Percentiles rank a stretch among this genome's conserved stretches.
Conservation (phyloP, 805 yeast genomes). For the Maudiozyma bulderi region DNA sequence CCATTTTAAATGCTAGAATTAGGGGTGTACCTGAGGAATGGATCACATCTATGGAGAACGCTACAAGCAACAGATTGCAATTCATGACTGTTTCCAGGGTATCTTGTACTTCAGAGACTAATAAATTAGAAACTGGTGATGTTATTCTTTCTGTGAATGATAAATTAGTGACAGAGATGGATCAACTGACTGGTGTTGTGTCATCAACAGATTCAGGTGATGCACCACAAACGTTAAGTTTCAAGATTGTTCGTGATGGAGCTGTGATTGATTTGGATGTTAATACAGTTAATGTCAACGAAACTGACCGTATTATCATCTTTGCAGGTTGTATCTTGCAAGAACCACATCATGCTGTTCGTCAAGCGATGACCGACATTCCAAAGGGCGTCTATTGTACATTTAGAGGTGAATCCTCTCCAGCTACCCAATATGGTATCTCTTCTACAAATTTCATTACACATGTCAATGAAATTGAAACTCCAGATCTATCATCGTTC, state of each 20-base stretch:
- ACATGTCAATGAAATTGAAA: conserved; percentile 71
- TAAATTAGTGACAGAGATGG: conserved; percentile 50
- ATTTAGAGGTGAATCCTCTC: conserved; percentile 68
- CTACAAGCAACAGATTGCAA: conserved; percentile 57
- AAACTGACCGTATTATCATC: conserved; percentile 56
- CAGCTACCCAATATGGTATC: conserved; percentile 74
- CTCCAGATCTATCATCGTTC: conserved; percentile 62
- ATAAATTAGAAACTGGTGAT: conserved; percentile 51
- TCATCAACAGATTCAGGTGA: conserved; percentile 35
- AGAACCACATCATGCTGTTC: conserved; percentile 86
- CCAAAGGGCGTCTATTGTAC: conserved; percentile 84
- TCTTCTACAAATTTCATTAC: conserved; percentile 78
- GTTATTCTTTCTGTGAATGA: conserved; percentile 64
- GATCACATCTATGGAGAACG: conserved; percentile 59
- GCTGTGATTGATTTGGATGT: conserved; percentile 51
- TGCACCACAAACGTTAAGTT: conserved; percentile 30
- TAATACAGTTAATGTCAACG: conserved; percentile 52
- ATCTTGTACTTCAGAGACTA: conserved; percentile 38
- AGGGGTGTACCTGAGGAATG: conserved; percentile 83
- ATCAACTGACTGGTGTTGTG: conserved; percentile 46
- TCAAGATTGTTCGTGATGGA: conserved; percentile 66
- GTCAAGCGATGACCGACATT: conserved; percentile 66
- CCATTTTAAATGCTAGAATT: conserved; percentile 67
- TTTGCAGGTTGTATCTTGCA: conserved; percentile 85
- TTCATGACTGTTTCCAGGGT: conserved; percentile 63